A percentile compares a stretch with the other conserved stretches of the same genome.
Evolutionary conservation across 495 filamentous ascomycete species (phyloP).

Genomic region (Friedmanniomyces endolithicus): DNA sequence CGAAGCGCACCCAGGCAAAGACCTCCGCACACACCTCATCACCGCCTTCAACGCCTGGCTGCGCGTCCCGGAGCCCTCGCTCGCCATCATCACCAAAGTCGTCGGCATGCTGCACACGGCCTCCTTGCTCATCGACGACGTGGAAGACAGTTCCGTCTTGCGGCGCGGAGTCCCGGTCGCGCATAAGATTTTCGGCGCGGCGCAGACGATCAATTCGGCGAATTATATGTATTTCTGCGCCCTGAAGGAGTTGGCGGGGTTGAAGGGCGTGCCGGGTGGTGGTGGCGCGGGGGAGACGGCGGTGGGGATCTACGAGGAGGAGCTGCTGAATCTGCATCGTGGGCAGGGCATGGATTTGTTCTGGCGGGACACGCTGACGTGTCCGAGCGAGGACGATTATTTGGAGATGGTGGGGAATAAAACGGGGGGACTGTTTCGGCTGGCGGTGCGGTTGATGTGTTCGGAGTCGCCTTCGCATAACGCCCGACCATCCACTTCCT

Average conservation of each 20-base stretch:
- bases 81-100: constrained; percentile 75
- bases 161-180: constrained; percentile 84
- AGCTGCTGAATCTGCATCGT: constrained; percentile 84
- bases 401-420: constrained; percentile 98
- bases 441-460: constrained; percentile 94
- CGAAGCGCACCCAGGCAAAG: constrained; percentile 74
- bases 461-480: constrained; percentile 41
- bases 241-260: constrained; percentile 57
- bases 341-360: constrained; percentile 97
- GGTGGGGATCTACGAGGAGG: constrained; percentile 70
- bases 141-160: constrained; percentile 60
- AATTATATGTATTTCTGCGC: constrained; percentile 96
- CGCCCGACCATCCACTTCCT: no score
- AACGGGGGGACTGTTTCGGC: constrained; percentile 86
- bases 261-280: constrained; percentile 25
- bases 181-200: constrained; percentile 85
- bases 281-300: constrained; percentile 39
- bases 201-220: constrained; percentile 92
- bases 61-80: constrained; percentile 61
- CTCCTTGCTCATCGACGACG: constrained; percentile 77
- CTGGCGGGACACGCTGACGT: constrained; percentile 89
- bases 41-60: constrained; percentile 86
- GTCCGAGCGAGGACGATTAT: constrained; percentile 91
- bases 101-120: constrained; percentile 91
- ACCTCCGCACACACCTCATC: constrained; percentile 75